phyloP scores from a whole-genome alignment of 495 filamentous ascomycete genomes.

The Halenospora varia region DNA sequence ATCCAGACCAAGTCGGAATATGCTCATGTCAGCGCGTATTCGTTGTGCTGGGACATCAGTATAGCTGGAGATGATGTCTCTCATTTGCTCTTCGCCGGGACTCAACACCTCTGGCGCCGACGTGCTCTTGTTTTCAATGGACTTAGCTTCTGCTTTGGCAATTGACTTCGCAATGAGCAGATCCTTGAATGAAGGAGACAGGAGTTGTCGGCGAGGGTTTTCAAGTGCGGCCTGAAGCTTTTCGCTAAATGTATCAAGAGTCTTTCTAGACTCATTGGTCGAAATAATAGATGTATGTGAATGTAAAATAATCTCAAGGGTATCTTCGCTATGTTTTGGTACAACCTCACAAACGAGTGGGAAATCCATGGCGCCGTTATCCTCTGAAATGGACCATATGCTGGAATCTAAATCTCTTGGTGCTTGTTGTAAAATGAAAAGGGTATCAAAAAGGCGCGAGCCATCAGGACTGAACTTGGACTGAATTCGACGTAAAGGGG shows the following conservation, averaged over 20 bases:
- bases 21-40: slow-evolving; percentile 58
- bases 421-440: slow-evolving; percentile 67
- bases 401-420: slow-evolving; percentile 42
- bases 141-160: slow-evolving; percentile 6
- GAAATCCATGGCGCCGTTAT: slow-evolving; percentile 74
- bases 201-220: slow-evolving; percentile 26
- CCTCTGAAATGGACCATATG: slow-evolving; percentile 63
- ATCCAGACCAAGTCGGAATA: slow-evolving; percentile 83
- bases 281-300: slow-evolving; percentile 26
- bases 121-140: neutral
- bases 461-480: slow-evolving; percentile 33
- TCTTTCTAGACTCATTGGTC: neutral
- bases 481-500: slow-evolving; percentile 61
- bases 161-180: slow-evolving; percentile 29
- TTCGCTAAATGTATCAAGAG: slow-evolving; percentile 14
- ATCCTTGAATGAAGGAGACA: slow-evolving; percentile 34
- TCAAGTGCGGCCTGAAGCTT: slow-evolving; percentile 15
- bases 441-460: slow-evolving; percentile 64
- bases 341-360: slow-evolving; percentile 65
- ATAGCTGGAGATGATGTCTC: slow-evolving; percentile 53
- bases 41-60: slow-evolving; percentile 43
- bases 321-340: slow-evolving; percentile 45
- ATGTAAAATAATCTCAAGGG: slow-evolving; percentile 40
- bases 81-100: slow-evolving; percentile 42
- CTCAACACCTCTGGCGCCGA: slow-evolving; percentile 39